phyloP scores from a whole-genome alignment of 2,329 filamentous ascomycete species.

The Pleoardoris graminearum region DNA sequence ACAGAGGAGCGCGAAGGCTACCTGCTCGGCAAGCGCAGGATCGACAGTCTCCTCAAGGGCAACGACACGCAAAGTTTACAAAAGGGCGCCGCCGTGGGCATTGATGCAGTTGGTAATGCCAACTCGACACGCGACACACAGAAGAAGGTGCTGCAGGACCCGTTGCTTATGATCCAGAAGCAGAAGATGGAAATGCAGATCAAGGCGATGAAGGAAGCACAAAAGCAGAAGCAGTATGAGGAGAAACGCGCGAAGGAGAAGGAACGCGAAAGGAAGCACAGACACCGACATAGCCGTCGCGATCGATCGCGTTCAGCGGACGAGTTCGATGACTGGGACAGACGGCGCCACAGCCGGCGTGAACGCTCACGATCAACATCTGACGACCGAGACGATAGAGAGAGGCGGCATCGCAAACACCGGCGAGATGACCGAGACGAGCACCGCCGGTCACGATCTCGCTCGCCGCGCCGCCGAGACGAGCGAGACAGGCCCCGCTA shows the following conservation, averaged over 20 bases:
- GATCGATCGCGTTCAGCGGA: constrained; percentile 34
- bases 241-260: constrained; percentile 41
- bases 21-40: constrained; percentile 85
- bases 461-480: constrained; percentile 10
- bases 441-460: constrained; percentile 9
- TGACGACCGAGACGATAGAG: constrained; percentile 28
- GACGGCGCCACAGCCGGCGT: constrained; percentile 31
- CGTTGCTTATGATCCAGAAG: constrained; percentile 88
- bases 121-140: constrained; percentile 79
- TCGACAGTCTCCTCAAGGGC: constrained; percentile 78
- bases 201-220: constrained; percentile 63
- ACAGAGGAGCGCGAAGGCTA: constrained; percentile 92
- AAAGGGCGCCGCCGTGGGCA: constrained; percentile 58
- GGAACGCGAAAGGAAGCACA: constrained; percentile 54
- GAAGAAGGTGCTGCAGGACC: constrained; percentile 86
- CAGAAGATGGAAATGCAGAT: constrained; percentile 69
- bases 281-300: constrained; percentile 33
- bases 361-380: constrained; percentile 44
- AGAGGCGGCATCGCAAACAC: constrained; percentile 37
- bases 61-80: constrained; percentile 75
- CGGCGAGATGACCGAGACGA: constrained; percentile 24
- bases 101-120: constrained; percentile 61
- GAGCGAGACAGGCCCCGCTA: constrained; percentile 21
- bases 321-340: constrained; percentile 17
- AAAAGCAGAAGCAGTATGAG: constrained; percentile 44